Base-by-base conservation (phyloP, 345 rosid species). In the Pugionium dolabratum region DNA sequence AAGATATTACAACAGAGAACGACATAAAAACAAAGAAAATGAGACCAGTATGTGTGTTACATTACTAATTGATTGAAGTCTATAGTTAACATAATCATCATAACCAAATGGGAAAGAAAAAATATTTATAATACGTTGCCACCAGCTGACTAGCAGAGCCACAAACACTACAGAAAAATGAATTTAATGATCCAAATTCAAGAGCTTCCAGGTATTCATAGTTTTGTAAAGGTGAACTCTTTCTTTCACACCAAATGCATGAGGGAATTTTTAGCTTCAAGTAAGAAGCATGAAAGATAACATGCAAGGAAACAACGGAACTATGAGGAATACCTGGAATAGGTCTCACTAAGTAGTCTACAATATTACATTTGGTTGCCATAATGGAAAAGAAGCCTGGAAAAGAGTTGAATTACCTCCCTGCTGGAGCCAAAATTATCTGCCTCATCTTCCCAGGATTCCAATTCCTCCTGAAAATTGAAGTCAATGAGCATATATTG, bases 381-480 rank as follows among this genome's bases (percentile, higher is more conserved):
- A 64, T 40, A 36, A 41, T 9, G 7, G 59, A 55, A 45, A 18
- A 28, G 40, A 18, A 49, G 54, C 59, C 58, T 30, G 27, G 9
- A 35, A 11, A 66, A 11, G 10, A 66, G 27, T 53, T 51, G 6
- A 9, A 29, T 59, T 79, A 91, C 98, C 93, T 83, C 81, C 40
- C 66, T 73, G 35, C 32, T 4, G 54, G 78, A 73, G 66, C 66
- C 77, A 67, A 54, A 40, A 54, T 68, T 84, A 70, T 35, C 57
- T 34, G 54, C 71, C 67, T 80, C 78, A 72, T 85, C 89, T 65
- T 89, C 98, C 96, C 98, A 91, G 43, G 78, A 78, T 67, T 77
- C 79, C 47, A 70, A 62, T 62, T 85, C 93, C 30, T 85, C 90
- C 92, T 86, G 80, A 45, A 76, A 73, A 42, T 62, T 59, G 25